phyloP scores from a whole-genome alignment of 106 monocot genomes.

The Acorus gramineus region DNA sequence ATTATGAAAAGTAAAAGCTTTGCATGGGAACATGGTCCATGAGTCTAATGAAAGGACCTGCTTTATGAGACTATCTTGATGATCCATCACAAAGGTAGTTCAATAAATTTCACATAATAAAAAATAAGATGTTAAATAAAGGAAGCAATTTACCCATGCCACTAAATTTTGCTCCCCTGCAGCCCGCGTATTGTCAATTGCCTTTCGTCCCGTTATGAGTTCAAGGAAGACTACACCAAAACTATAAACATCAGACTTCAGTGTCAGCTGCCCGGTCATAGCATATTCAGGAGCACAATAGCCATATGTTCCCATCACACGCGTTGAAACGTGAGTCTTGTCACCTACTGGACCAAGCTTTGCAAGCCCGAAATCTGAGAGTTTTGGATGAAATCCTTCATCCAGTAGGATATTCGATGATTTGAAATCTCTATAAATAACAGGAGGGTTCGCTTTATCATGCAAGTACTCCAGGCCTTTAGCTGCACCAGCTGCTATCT shows the following conservation, averaged over 20 bases:
- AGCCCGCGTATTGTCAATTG: constrained; percentile 48
- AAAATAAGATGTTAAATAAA: not conserved
- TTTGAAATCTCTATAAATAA: constrained; percentile 69
- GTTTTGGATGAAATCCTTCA: constrained; percentile 49
- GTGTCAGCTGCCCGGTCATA: constrained; percentile 69
- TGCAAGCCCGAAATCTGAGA: constrained; percentile 76
- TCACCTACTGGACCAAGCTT: constrained; percentile 76
- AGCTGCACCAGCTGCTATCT: constrained; percentile 73
- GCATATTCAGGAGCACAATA: constrained; percentile 77
- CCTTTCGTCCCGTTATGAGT: constrained; percentile 64
- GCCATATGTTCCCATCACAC: constrained; percentile 76
- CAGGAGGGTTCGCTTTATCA: constrained; percentile 62
- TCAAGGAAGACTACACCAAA: constrained; percentile 76
- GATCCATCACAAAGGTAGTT: no score
- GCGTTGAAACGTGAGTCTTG: constrained; percentile 64
- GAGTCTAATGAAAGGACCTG: no score
- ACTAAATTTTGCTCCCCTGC: constrained; percentile 64
- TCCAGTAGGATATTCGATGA: constrained; percentile 67
- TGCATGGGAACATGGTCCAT: no score
- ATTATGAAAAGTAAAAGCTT: no score
- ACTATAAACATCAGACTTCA: constrained; percentile 73
- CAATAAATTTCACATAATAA: no score
- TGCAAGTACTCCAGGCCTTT: constrained; percentile 66
- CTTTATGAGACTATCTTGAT: no score
- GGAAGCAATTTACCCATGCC: constrained; percentile 40